Percentiles rank a stretch among this genome's conserved stretches.
Evolutionary conservation across 148 eudicot genomes (phyloP).

Genomic region (Polygonum maritimum): DNA sequence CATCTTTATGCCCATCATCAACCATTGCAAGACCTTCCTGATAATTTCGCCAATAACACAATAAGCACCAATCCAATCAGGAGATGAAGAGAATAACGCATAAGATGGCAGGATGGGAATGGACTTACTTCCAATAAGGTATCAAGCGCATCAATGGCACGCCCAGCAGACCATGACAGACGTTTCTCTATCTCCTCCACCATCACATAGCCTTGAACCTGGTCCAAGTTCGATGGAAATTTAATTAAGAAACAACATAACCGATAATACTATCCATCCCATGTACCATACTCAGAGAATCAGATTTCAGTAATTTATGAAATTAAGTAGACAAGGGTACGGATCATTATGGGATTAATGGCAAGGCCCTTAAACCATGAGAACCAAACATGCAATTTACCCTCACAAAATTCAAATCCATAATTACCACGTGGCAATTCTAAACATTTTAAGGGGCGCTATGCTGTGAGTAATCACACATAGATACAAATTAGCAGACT

Average conservation of each 20-base stretch:
- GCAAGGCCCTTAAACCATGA: not conserved
- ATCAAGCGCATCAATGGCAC: constrained; percentile 93
- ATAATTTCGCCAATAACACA: constrained; percentile 10
- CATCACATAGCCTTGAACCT: constrained; percentile 88
- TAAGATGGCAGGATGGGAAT: not conserved
- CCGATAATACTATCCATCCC: not conserved
- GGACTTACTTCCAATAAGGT: constrained; percentile 64
- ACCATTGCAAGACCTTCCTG: constrained; percentile 99
- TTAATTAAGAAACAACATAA: not conserved
- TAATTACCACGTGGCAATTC: not conserved
- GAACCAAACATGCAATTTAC: not conserved
- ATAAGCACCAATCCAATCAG: not conserved
- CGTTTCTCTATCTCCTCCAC: constrained; percentile 83
- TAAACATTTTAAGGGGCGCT: not conserved
- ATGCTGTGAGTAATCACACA: not conserved
- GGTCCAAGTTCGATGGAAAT: not conserved
- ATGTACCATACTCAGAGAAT: not conserved
- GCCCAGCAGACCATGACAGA: constrained; percentile 80
- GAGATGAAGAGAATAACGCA: not conserved
- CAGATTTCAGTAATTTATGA: not conserved
- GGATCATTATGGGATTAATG: not conserved
- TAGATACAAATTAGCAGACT: too few species aligned
- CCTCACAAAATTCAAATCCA: not conserved
- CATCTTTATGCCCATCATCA: constrained; percentile 85
- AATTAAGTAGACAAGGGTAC: not conserved